A percentile compares a stretch with the other conserved stretches of the same genome.
These are phyloP conservation scores for Agarophyton chilense DNA, from an alignment of 23 red algal species.

Conservation along the genomic window DNA sequence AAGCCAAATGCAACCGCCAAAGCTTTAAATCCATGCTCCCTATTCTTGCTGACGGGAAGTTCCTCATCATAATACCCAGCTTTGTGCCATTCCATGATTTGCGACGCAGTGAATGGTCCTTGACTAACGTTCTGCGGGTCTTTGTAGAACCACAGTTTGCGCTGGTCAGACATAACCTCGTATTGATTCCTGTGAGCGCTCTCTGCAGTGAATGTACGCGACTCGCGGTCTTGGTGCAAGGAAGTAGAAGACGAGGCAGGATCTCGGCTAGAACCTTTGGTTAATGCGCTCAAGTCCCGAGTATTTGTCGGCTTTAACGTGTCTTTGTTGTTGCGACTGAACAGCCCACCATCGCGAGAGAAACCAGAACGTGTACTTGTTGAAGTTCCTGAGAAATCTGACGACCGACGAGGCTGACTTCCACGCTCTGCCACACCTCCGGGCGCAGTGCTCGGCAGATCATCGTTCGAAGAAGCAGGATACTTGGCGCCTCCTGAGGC, in stretches of 20 bases:
- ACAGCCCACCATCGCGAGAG: slow-evolving; percentile 51
- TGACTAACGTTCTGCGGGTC: slow-evolving; percentile 75
- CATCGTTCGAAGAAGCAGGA: slow-evolving; percentile 58
- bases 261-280: slow-evolving; percentile 70
- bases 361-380: slow-evolving; percentile 39
- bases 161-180: slow-evolving; percentile 37
- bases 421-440: slow-evolving; percentile 4
- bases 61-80: slow-evolving; percentile 83
- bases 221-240: slow-evolving; percentile 30
- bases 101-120: slow-evolving; percentile 70
- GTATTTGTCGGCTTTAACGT: slow-evolving; percentile 66
- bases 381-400: slow-evolving; percentile 12
- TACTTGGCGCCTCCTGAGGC: slow-evolving; percentile 45
- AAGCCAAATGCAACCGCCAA: slow-evolving; percentile 73
- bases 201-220: background rate
- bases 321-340: slow-evolving; percentile 55
- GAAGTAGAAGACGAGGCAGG: slow-evolving; percentile 19
- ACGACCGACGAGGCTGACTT: background rate
- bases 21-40: slow-evolving; percentile 59
- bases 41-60: slow-evolving; percentile 58
- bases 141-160: slow-evolving; percentile 68
- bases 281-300: slow-evolving; percentile 61
- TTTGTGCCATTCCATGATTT: slow-evolving; percentile 78
- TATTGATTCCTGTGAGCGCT: slow-evolving; percentile 26
- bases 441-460: background rate